Percentiles rank a stretch among this genome's conserved stretches.
Conservation (phyloP, 2,329 filamentous ascomycete species). For the Neofusicoccum kwambonambiense region DNA sequence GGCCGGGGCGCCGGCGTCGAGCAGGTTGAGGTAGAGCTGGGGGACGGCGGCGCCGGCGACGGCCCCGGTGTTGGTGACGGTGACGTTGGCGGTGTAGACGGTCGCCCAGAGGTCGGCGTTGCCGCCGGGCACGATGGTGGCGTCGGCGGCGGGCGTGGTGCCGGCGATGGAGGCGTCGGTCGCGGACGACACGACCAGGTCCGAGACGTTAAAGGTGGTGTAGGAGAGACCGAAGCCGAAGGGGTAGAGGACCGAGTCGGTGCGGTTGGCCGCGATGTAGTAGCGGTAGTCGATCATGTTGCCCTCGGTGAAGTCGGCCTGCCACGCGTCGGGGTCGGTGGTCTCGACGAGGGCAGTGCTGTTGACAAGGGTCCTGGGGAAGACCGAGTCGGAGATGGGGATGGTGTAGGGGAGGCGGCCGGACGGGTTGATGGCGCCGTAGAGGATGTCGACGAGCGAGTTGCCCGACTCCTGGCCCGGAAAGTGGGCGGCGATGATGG, state of each 20-base stretch:
- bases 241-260: constrained; percentile 27
- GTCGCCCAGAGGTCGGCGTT: constrained; percentile 55
- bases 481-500: constrained; percentile 42
- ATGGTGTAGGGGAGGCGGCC: constrained; percentile 41
- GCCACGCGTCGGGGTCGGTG: constrained; percentile 41
- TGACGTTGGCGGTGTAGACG: constrained; percentile 43
- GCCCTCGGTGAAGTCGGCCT: constrained; percentile 53
- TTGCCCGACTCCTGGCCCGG: constrained; percentile 44
- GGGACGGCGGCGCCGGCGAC: constrained; percentile 50
- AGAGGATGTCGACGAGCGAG: constrained; percentile 41
- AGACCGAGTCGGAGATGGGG: constrained; percentile 33
- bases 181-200: constrained; percentile 6
- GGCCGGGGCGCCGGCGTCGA: constrained; percentile 26
- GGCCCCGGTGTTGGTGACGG: constrained; percentile 53
- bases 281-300: constrained; percentile 56
- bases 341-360: constrained; percentile 32
- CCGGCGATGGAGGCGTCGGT: background rate
- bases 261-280: constrained; percentile 42
- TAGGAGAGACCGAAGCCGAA: constrained; percentile 42
- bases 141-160: constrained; percentile 19
- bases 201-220: constrained; percentile 30
- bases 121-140: constrained; percentile 46
- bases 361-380: constrained; percentile 33
- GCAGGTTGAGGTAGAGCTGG: constrained; percentile 57
- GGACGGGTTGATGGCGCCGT: constrained; percentile 39